Base-by-base conservation (phyloP, 805 yeast genomes). In the Aciculoconidium aculeatum region DNA sequence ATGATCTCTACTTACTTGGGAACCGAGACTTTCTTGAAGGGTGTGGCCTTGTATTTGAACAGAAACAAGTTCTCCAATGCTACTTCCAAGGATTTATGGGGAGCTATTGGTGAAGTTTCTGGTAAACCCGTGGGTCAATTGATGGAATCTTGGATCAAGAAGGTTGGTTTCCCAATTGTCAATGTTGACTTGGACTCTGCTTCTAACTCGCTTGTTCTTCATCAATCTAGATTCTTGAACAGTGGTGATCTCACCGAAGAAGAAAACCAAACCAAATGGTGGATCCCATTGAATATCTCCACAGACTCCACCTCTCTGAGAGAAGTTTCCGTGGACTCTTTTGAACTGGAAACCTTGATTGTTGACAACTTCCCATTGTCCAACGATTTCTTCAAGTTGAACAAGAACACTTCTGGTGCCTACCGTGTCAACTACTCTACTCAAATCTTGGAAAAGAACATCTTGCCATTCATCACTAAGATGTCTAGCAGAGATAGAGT, bases 1-100 rank as follows among this genome's bases (percentile, higher is more conserved):
- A 85, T 85, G 94, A 65, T 83, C 34, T 74, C 88, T 20, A 72
- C 70, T 41, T 72, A 73, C 50, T 59, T 85, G 35, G 88, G 92
- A 23, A 74, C 67, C 37, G 85, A 77, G 9, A 53, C 61, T 4
- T 85, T 84, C 51, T 63, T 84, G 39, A 68, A 70, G 42, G 94
- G 94, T 37, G 86, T 85, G 25, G 72, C 85, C 18, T 49, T 61
- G 31, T 84, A 84, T 55, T 68, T 84, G 50, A 67, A 75, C 39
- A 63, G 63, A 25, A 74, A 80, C 56, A 58, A 73, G 43, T 84
- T 61, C 47, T 73, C 74, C 23, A 84, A 84, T 59, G 86, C 92
- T 15, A 75, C 73, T 17, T 79, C 92, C 23, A 67, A 65, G 23
- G 88, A 84, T 42, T 66, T 84, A 35, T 84, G 92, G 87, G 56